Evolutionary conservation across 169 alveolate species (phyloP), one percentile per base, ranked within the genome.

Genomic region (Cryptosporidium andersoni): DNA sequence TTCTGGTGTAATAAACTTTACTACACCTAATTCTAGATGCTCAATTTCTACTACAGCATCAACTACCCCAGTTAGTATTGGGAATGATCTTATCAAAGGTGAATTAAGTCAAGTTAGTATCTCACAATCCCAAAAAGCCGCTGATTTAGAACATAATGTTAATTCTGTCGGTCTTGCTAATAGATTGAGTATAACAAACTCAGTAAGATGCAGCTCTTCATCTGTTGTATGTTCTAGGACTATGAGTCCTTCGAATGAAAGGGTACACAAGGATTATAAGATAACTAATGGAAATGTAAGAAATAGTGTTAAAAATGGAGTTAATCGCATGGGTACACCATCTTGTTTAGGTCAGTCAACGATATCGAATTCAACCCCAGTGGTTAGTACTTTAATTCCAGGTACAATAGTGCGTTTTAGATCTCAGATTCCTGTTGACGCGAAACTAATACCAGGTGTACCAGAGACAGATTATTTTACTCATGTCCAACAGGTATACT

Each of bases 391-490:
- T 11, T n/a, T 74, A 39, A 58, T 74, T 16, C 85, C 85, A 4
- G 85, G 85, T n/a, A 62, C 85, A 2, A 74, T 74, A 34, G 85
- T 74, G 7, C 56, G 85, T 25, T 74, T 74, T n/a, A 74, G 85
- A 48, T 74, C 85, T 14, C 85, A 74, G 40, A 74, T 74, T 3
- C 85, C 85, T 4, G 85, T 74, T 7, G 85, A 74, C 45, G 85
- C 85, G 6, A 74, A 74, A 42, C 67, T 74, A 8, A 53, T 74
- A 36, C 85, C 55, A 43, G 85, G 85, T 1, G 85, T 74, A 9
- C 85, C 85, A 2, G 85, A 74, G 37, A 74, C 85, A 12, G 85
- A 74, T 60, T 74, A 74, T 52, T 74, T 74, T 36, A 74, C 85
- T 16, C 85, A 74, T 14, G 85, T 74, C 9, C 85, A 74, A 1